Conservation (phyloP, 768 basidiomycete genomes). For the Termitomyces heimii region DNA sequence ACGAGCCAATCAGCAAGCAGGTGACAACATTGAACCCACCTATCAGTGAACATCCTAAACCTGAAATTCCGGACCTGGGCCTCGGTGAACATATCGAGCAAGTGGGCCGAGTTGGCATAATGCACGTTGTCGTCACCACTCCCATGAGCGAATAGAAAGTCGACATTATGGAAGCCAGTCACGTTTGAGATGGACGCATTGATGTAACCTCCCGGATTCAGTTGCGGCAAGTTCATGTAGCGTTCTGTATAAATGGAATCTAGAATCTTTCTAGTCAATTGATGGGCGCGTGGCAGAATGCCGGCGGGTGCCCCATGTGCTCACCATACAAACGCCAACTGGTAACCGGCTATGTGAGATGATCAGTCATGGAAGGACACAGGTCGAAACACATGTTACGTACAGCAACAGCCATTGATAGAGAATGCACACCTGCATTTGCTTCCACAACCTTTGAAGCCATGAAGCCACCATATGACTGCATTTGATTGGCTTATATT, state of each 20-base stretch:
- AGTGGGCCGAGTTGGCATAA: slow-evolving; percentile 82
- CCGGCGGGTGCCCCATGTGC: slow-evolving; percentile 12
- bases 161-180: slow-evolving; percentile 73
- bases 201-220: slow-evolving; percentile 84
- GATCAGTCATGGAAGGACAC: not conserved
- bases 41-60: slow-evolving; percentile 97
- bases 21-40: slow-evolving; percentile 38
- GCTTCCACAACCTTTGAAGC: slow-evolving; percentile 90
- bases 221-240: slow-evolving; percentile 83
- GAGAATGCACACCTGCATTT: slow-evolving; percentile 80
- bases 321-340: slow-evolving; percentile 80
- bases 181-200: slow-evolving; percentile 87
- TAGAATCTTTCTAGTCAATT: slow-evolving; percentile 19
- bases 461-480: slow-evolving; percentile 98
- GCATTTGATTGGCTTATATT: slow-evolving; percentile 6
- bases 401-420: slow-evolving; percentile 90
- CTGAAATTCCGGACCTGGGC: slow-evolving; percentile 67
- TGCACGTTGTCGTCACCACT: slow-evolving; percentile 98
- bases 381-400: slow-evolving; percentile 21
- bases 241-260: slow-evolving; percentile 98
- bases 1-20: slow-evolving; percentile 8
- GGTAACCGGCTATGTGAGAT: slow-evolving; percentile 62
- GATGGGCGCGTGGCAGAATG: slow-evolving; percentile 1
- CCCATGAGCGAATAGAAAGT: slow-evolving; percentile 87
- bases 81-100: slow-evolving; percentile 90